These are phyloP conservation scores for Paramecium biaurelia DNA, from an alignment of 73 alveolate species.

Conservation along the genomic window DNA sequence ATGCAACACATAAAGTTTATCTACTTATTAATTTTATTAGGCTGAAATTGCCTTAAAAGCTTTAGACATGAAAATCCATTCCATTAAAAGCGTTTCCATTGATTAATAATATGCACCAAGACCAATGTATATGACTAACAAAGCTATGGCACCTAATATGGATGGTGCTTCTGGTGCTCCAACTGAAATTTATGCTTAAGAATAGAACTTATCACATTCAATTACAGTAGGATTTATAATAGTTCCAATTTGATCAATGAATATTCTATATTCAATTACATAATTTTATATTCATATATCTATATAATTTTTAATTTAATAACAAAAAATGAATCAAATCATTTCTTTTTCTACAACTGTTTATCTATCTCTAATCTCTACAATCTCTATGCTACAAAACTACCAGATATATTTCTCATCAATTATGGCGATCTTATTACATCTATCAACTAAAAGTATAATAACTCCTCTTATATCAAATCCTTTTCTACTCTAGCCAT, in stretches of 20 bases:
- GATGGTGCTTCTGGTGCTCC: slow-evolving; percentile 23
- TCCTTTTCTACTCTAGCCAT: slow-evolving; percentile 32
- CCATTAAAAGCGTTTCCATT: not conserved
- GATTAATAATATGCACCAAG: not conserved
- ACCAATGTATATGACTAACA: not conserved
- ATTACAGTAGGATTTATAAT: slow-evolving; percentile 35
- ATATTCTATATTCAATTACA: not conserved
- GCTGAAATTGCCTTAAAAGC: slow-evolving; percentile 6
- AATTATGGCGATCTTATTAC: not conserved
- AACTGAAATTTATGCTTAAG: slow-evolving; percentile 37
- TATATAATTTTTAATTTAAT: not conserved
- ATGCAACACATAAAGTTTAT: not conserved
- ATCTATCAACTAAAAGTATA: not conserved
- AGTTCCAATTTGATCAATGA: not conserved
- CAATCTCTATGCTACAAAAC: not conserved
- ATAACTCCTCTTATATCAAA: slow-evolving; percentile 13
- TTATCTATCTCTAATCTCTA: not conserved
- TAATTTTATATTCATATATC: not conserved
- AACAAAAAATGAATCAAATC: not conserved
- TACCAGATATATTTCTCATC: not conserved
- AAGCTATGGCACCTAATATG: not conserved
- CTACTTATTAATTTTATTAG: not conserved
- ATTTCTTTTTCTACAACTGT: not conserved
- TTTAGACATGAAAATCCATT: slow-evolving; percentile 7
- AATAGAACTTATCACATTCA: not conserved